phyloP scores from a whole-genome alignment of 2,329 filamentous ascomycete species.

The Calonectria naviculata region DNA sequence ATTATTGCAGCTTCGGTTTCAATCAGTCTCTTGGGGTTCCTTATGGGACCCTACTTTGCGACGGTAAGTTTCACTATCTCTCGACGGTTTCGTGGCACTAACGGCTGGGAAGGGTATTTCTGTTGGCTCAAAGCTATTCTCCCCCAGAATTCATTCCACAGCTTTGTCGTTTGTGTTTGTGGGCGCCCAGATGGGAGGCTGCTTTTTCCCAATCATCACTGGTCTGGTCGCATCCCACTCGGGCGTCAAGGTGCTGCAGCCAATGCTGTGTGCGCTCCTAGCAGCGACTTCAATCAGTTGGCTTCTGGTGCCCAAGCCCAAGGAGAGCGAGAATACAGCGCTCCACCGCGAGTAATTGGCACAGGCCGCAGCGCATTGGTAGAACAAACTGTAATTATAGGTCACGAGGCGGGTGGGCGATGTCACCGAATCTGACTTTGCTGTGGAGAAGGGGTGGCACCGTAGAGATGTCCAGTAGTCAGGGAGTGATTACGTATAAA shows the following conservation, averaged over 20 bases:
- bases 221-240: conserved; percentile 59
- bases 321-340: conserved; percentile 41
- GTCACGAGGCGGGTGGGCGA: background rate
- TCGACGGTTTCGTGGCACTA: background rate
- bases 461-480: background rate
- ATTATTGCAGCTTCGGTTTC: conserved; percentile 63
- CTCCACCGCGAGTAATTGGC: conserved; percentile 47
- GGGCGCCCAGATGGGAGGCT: conserved; percentile 65
- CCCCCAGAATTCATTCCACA: conserved; percentile 47
- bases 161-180: conserved; percentile 65
- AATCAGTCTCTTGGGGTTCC: conserved; percentile 66
- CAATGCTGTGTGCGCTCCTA: conserved; percentile 61
- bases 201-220: conserved; percentile 66
- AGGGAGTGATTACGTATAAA: background rate
- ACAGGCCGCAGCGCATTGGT: background rate
- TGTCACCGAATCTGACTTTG: background rate
- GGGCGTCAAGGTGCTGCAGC: conserved; percentile 62
- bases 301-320: conserved; percentile 55
- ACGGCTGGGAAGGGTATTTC: conserved; percentile 57
- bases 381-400: background rate
- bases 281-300: conserved; percentile 58
- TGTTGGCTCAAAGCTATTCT: conserved; percentile 63
- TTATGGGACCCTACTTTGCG: conserved; percentile 68
- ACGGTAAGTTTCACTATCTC: conserved; percentile 50
- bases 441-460: background rate